Evolutionary conservation across 1,139 yeast genomes (phyloP).

Genomic region (Saccharomyces pastorianus): DNA sequence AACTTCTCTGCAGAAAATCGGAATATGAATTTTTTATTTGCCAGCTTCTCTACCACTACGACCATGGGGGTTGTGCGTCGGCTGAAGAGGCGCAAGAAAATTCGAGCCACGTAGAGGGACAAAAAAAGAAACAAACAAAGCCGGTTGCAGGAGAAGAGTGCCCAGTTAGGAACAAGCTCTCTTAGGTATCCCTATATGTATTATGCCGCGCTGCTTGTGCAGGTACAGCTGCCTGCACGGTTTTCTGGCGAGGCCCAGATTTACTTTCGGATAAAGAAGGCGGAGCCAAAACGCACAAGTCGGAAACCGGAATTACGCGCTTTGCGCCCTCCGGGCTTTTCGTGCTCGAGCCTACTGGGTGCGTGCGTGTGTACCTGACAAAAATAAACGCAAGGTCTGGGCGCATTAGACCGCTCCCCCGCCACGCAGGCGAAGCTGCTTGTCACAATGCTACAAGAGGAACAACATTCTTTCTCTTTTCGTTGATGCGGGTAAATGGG

Average conservation of each 20-base stretch:
- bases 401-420: not conserved
- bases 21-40: not conserved
- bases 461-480: not conserved
- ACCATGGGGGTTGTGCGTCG: not conserved
- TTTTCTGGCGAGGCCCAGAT: not conserved
- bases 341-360: not conserved
- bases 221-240: not conserved
- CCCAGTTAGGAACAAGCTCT: not conserved
- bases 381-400: not conserved
- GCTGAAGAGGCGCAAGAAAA: not conserved
- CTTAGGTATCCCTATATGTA: not conserved
- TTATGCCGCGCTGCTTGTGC: not conserved
- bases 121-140: not conserved
- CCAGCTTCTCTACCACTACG: not conserved
- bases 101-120: not conserved
- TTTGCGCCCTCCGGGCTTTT: not conserved
- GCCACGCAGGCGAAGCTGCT: not conserved
- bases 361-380: not conserved
- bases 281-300: not conserved
- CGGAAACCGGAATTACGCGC: not conserved
- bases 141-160: not conserved
- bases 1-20: not conserved
- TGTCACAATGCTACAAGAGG: not conserved
- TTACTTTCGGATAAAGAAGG: not conserved
- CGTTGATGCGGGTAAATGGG: not conserved